Conservation (phyloP, 305 asterid species). For the Rubia balearica region DNA sequence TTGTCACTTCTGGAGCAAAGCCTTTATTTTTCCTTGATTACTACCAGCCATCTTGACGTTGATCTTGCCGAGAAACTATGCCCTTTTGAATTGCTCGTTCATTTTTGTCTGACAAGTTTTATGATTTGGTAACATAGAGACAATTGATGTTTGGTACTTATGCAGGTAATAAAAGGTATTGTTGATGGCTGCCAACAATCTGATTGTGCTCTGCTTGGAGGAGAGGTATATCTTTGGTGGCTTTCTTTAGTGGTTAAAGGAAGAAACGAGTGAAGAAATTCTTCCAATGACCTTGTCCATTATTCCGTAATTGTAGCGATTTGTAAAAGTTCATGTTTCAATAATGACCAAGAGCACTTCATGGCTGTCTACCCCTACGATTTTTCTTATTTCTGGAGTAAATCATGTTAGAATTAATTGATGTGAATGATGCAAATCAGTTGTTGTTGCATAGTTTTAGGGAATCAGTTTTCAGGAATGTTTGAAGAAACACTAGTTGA, state of each 20-base stretch:
- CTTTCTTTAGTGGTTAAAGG: not conserved
- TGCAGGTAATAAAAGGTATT: slow-evolving; percentile 92
- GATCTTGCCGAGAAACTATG: slow-evolving; percentile 91
- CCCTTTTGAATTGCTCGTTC: not conserved
- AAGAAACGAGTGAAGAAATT: not conserved
- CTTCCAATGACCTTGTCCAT: not conserved
- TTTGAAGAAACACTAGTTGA: not conserved
- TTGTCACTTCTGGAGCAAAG: slow-evolving; percentile 93
- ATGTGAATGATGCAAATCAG: not conserved
- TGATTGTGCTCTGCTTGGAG: slow-evolving; percentile 81
- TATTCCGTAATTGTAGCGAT: not conserved
- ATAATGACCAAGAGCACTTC: not conserved
- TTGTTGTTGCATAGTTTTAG: not conserved
- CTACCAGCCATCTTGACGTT: slow-evolving; percentile 82
- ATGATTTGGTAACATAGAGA: not conserved
- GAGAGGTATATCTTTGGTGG: slow-evolving; percentile 52
- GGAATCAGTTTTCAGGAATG: not conserved
- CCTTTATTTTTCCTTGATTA: slow-evolving; percentile 95
- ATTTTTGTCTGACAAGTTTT: not conserved
- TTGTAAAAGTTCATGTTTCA: not conserved
- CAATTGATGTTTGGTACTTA: slow-evolving; percentile 10
- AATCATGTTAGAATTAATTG: not conserved
- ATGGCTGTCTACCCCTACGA: not conserved
- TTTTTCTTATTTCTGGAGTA: not conserved
- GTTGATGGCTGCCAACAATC: slow-evolving; percentile 86